Percentiles rank a stretch among this genome's conserved stretches.
These are phyloP conservation scores for Penicillium palitans DNA, from an alignment of 2,329 filamentous ascomycete genomes.

Conservation along the genomic window DNA sequence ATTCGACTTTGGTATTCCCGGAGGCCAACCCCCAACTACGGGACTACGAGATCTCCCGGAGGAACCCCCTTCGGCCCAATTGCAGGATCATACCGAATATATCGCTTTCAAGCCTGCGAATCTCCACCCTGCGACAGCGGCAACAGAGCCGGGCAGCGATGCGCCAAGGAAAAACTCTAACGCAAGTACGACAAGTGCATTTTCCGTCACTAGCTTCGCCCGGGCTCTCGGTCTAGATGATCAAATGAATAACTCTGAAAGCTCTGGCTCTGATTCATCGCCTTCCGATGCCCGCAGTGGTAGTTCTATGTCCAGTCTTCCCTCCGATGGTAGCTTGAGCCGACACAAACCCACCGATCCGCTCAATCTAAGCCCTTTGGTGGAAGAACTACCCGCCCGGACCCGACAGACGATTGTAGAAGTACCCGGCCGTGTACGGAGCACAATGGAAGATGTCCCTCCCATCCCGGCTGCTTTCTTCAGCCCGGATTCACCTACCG, in stretches of 20 bases:
- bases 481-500: constrained; percentile 51
- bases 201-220: constrained; percentile 43
- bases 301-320: constrained; percentile 63
- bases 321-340: constrained; percentile 41
- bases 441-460: constrained; percentile 30
- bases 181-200: constrained; percentile 32
- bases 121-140: constrained; percentile 25
- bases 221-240: constrained; percentile 52
- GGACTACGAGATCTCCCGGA: constrained; percentile 26
- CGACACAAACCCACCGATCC: constrained; percentile 35
- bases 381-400: constrained; percentile 54
- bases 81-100: constrained; percentile 20
- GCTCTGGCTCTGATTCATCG: constrained; percentile 65
- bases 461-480: constrained; percentile 34
- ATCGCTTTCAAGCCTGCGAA: constrained; percentile 19
- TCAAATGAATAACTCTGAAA: constrained; percentile 63
- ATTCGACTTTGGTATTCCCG: constrained; percentile 33
- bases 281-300: constrained; percentile 60
- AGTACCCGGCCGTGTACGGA: constrained; percentile 39
- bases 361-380: constrained; percentile 53
- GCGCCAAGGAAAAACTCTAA: constrained; percentile 30
- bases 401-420: constrained; percentile 24
- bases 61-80: constrained; percentile 18
- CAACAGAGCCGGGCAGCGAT: constrained; percentile 14
- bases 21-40: constrained; percentile 8